Evolutionary conservation across 208 protist species (phyloP), one percentile per base, ranked within the genome.

Genomic region (Wallacemonas sp.): DNA sequence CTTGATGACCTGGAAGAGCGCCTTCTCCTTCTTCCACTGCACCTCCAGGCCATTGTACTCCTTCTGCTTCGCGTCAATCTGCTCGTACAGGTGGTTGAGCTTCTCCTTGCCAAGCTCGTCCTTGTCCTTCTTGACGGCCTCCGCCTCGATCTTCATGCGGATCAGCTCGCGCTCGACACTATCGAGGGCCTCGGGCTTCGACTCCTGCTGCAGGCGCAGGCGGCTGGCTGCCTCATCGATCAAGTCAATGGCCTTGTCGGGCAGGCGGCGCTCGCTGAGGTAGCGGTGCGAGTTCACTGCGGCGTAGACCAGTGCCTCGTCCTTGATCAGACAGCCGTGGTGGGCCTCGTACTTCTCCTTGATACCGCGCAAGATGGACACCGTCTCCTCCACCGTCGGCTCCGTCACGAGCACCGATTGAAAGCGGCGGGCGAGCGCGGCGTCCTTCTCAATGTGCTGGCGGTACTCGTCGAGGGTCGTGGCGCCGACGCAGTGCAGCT

Each of bases 201-300:
- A 98, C 71, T 99, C 96, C 67, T 98, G 87, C 82, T 98, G 87
- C 44, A 99, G 79, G 31, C 92, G 79, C 67, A 97, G 74, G 12
- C 86, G 89, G 50, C 97, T 95, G 62, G 90, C 83, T 1, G 98
- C 97, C 79, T 99, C 98, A 71, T 99, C 98, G 28, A 99, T 82
- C 11, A 99, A 83, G 81, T 99, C 98, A 57, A 99, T 99, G 1
- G 98, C 97, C 80, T 99, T 99, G 79, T 99, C 99, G 10, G 99
- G 99, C 29, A 99, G 85, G 62, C 97, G 98, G 12, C 98, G 83
- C 32, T 98, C 87, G 5, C 93, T 87, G 48, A 99, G 97, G 82
- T 99, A 99, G 25, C 98, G 84, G 74, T 98, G 77, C 20, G 90
- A 91, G 77, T 93, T 88, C 16, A 93, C 84, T 3, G 93, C 91